Percentiles rank a stretch among this genome's conserved stretches.
phyloP scores from a whole-genome alignment of 2,329 filamentous ascomycete species.

The Macrophomina phaseolina region DNA sequence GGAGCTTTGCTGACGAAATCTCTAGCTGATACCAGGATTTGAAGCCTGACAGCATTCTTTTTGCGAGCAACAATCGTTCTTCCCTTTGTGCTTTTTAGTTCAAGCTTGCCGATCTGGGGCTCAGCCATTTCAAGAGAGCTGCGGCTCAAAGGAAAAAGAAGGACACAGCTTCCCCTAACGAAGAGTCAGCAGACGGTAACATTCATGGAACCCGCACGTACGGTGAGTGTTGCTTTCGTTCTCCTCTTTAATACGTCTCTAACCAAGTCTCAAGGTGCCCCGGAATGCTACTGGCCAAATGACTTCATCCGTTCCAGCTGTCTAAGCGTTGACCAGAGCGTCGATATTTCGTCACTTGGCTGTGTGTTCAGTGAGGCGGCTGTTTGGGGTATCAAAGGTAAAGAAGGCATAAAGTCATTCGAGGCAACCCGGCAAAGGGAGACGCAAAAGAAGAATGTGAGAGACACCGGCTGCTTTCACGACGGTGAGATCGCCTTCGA shows the following conservation, averaged over 20 bases:
- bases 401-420: constrained; percentile 31
- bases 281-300: constrained; percentile 32
- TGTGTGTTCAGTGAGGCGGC: constrained; percentile 35
- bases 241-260: neutral
- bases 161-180: neutral
- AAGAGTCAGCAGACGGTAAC: constrained; percentile 27
- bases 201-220: constrained; percentile 44
- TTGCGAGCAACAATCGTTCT: constrained; percentile 27
- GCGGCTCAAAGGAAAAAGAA: neutral
- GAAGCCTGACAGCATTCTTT: constrained; percentile 52
- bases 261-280: constrained; percentile 30
- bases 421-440: too few relatives aligned
- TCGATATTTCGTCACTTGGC: constrained; percentile 49
- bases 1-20: neutral
- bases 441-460: too few relatives aligned
- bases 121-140: constrained; percentile 36
- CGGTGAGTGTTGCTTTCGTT: constrained; percentile 34
- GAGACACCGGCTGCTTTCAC: too few relatives aligned
- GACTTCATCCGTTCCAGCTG: constrained; percentile 4
- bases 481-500: too few relatives aligned
- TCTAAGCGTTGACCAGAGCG: constrained; percentile 36
- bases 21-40: constrained; percentile 51
- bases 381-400: constrained; percentile 33
- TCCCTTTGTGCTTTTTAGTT: constrained; percentile 35
- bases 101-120: constrained; percentile 49